phyloP scores from a whole-genome alignment of 805 yeast genomes.

The Saccharomycopsis lassenensis region DNA sequence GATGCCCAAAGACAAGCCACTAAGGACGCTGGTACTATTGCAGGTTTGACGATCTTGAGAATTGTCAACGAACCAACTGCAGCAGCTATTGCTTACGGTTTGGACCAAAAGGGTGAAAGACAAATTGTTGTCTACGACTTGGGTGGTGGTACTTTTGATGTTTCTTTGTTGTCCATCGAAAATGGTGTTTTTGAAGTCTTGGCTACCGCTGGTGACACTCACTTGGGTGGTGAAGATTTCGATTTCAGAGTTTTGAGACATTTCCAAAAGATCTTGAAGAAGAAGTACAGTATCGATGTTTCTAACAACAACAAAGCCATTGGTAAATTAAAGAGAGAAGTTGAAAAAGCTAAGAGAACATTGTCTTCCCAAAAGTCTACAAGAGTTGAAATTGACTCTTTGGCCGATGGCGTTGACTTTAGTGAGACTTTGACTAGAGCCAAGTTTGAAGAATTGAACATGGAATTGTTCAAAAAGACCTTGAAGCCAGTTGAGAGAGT shows the following conservation, averaged over 20 bases:
- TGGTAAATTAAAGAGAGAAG: constrained; percentile 29
- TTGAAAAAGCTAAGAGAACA: constrained; percentile 87
- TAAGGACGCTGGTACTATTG: constrained; percentile 87
- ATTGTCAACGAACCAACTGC: constrained; percentile 94
- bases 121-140: constrained; percentile 87
- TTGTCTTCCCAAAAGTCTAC: constrained; percentile 92
- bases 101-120: constrained; percentile 72
- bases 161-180: constrained; percentile 75
- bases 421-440: constrained; percentile 94
- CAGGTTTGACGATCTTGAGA: constrained; percentile 80
- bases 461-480: constrained; percentile 87
- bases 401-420: constrained; percentile 90
- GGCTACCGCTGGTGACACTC: constrained; percentile 95
- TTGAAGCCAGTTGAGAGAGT: constrained; percentile 95
- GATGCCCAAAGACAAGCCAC: constrained; percentile 94
- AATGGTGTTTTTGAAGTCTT: constrained; percentile 88
- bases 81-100: constrained; percentile 95
- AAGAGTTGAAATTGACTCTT: constrained; percentile 91
- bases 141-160: constrained; percentile 98
- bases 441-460: constrained; percentile 92
- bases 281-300: constrained; percentile 83
- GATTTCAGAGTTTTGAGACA: constrained; percentile 83
- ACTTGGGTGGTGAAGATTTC: constrained; percentile 96
- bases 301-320: constrained; percentile 44
- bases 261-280: constrained; percentile 78